These are phyloP conservation scores for Globisporangium cederbergense DNA, from an alignment of 352 stramenopile genomes.

Conservation along the genomic window DNA sequence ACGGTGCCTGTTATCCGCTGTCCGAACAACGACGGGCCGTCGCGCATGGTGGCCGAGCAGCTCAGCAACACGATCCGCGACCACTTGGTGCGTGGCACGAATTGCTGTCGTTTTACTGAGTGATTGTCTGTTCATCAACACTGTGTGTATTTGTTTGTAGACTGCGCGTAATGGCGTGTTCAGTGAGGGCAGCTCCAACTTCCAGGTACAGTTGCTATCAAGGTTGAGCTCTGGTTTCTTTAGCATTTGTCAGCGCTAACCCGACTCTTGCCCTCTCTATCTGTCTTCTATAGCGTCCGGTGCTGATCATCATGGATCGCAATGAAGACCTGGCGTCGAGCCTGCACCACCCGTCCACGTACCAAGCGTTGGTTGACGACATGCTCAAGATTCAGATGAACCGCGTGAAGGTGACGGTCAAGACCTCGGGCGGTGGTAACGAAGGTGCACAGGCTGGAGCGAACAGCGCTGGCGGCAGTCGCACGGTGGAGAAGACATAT, in stretches of 20 bases:
- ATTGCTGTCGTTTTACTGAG: background rate
- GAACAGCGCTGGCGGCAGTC: constrained; percentile 15
- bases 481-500: constrained; percentile 61
- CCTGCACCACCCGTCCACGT: constrained; percentile 94
- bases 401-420: constrained; percentile 91
- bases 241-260: background rate
- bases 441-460: background rate
- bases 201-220: constrained; percentile 42
- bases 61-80: constrained; percentile 83
- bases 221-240: background rate
- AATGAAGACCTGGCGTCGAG: constrained; percentile 95
- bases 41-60: constrained; percentile 95
- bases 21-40: constrained; percentile 89
- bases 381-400: constrained; percentile 95
- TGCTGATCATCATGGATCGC: constrained; percentile 97
- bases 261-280: background rate
- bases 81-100: constrained; percentile 41
- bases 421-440: constrained; percentile 30
- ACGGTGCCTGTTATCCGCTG: constrained; percentile 95
- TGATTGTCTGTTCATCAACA: background rate
- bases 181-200: constrained; percentile 47
- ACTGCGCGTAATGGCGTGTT: constrained; percentile 68
- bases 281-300: constrained; percentile 61
- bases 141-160: constrained; percentile 17
- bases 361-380: constrained; percentile 95